Evolutionary conservation across 2,329 filamentous ascomycete species (phyloP).

Genomic region (Chrysosporium queenslandicum): DNA sequence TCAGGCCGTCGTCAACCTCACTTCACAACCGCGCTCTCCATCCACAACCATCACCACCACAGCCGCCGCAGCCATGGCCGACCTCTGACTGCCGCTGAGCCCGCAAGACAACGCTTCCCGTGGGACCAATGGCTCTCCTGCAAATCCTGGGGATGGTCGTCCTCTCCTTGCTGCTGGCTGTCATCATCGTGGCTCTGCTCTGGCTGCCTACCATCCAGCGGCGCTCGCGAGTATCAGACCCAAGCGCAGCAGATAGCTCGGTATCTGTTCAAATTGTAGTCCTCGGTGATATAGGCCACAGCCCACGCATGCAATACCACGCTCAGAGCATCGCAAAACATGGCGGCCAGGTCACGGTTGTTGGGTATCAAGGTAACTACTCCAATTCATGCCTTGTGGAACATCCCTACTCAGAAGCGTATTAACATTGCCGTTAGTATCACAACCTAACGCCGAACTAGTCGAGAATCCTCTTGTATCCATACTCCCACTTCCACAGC

Average conservation of each 20-base stretch:
- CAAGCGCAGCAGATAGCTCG: background rate
- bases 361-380: constrained; percentile 69
- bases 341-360: constrained; percentile 68
- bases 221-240: too few relatives aligned
- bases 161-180: background rate
- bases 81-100: too few relatives aligned
- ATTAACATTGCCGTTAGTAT: constrained; percentile 46
- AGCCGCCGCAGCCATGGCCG: too few relatives aligned
- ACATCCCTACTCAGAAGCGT: background rate
- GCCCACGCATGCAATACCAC: constrained; percentile 98
- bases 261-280: constrained; percentile 54
- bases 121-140: background rate
- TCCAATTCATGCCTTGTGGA: background rate
- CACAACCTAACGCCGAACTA: constrained; percentile 69
- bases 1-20: background rate
- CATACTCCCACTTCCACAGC: constrained; percentile 58
- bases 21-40: background rate
- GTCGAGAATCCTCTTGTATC: constrained; percentile 57
- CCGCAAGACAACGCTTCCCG: too few relatives aligned
- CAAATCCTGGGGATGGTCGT: background rate
- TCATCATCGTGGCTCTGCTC: background rate
- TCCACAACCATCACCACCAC: too few relatives aligned
- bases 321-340: constrained; percentile 80
- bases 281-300: constrained; percentile 87
- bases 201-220: too few relatives aligned